These are phyloP conservation scores for Talaromyces wortmannii DNA, from an alignment of 495 filamentous ascomycete species.

Conservation along the genomic window DNA sequence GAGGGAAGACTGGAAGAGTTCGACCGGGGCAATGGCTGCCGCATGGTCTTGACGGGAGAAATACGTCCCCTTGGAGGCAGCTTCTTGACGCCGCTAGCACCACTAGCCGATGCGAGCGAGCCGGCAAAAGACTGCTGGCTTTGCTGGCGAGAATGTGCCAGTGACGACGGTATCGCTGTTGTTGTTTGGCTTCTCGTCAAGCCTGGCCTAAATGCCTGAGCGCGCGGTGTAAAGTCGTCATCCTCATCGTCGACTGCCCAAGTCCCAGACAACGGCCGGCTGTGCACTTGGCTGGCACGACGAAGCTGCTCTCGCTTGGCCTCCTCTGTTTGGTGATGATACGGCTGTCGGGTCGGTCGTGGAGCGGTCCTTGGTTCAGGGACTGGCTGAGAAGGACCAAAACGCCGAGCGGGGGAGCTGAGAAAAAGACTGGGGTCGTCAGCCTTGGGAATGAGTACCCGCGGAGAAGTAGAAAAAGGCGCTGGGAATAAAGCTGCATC, in stretches of 20 bases:
- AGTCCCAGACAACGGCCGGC: slow-evolving; percentile 7
- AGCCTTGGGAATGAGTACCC: slow-evolving; percentile 27
- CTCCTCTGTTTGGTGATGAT: slow-evolving; percentile 53
- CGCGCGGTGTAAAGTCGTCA: slow-evolving; percentile 33
- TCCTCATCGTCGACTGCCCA: slow-evolving; percentile 28
- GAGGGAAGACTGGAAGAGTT: slow-evolving; percentile 24
- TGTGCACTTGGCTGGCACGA: slow-evolving; percentile 19
- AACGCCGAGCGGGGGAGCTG: slow-evolving; percentile 42
- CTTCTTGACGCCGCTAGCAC: slow-evolving; percentile 35
- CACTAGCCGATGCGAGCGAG: slow-evolving; percentile 26
- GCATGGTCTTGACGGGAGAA: slow-evolving; percentile 30
- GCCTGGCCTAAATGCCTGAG: slow-evolving; percentile 38
- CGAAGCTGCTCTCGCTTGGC: slow-evolving; percentile 47
- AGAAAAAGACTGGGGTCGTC: slow-evolving; percentile 53
- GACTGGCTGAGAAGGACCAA: slow-evolving; percentile 33
- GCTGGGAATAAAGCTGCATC: slow-evolving; percentile 38
- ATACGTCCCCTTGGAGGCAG: slow-evolving; percentile 36
- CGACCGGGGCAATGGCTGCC: slow-evolving; percentile 21
- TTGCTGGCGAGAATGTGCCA: slow-evolving; percentile 10
- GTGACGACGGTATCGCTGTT: slow-evolving; percentile 11
- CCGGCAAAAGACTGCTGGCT: slow-evolving; percentile 19
- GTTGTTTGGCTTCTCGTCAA: slow-evolving; percentile 49
- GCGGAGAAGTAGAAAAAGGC: slow-evolving; percentile 41
- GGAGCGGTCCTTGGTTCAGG: slow-evolving; percentile 24
- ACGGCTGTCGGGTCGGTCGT: slow-evolving; percentile 39